These are phyloP conservation scores for Schwanniomyces pseudopolymorphus DNA, from an alignment of 805 yeast species.

Conservation along the genomic window DNA sequence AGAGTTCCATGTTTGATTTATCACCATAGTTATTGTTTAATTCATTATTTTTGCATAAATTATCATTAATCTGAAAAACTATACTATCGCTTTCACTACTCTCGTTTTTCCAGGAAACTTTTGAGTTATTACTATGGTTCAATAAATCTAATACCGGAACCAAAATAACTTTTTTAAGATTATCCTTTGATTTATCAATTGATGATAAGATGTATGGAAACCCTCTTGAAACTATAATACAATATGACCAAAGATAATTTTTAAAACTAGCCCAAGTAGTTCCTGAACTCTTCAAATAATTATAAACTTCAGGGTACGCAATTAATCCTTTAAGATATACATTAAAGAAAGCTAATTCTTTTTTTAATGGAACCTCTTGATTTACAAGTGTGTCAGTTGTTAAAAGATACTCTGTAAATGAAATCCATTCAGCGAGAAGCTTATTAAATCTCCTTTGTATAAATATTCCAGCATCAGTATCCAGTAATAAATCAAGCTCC, in stretches of 20 bases:
- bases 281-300: not conserved
- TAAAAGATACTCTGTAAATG: not conserved
- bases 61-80: not conserved
- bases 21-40: constrained; percentile 8
- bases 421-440: constrained; percentile 5
- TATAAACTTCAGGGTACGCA: not conserved
- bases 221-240: constrained; percentile 8
- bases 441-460: constrained; percentile 5
- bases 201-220: constrained; percentile 6
- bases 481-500: constrained; percentile 1
- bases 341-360: not conserved
- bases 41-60: not conserved
- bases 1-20: constrained; percentile 6
- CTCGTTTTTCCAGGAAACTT: constrained; percentile 3
- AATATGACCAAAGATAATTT: constrained; percentile 7
- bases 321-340: not conserved
- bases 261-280: constrained; percentile 6
- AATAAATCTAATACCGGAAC: constrained; percentile 7
- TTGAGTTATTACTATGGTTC: constrained; percentile 5
- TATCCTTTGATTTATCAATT: not conserved
- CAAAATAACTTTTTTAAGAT: constrained; percentile 2
- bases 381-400: not conserved
- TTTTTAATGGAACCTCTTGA: constrained; percentile 1
- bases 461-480: constrained; percentile 4
- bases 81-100: not conserved